phyloP scores from a whole-genome alignment of 768 basidiomycete species.

The Tulasnella sp. region DNA sequence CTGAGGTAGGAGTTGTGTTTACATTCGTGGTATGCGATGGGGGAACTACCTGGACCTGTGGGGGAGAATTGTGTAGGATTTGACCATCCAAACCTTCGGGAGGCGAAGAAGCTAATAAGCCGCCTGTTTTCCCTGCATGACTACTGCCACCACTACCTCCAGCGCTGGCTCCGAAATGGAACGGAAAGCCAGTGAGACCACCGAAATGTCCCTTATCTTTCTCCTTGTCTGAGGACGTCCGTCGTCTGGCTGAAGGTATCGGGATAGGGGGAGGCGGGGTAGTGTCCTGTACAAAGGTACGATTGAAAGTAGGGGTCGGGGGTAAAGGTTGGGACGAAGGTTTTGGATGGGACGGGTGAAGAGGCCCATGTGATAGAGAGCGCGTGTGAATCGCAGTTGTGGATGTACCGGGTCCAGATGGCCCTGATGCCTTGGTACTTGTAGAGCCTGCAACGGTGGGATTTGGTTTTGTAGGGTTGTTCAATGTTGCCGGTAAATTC shows the following conservation, averaged over 20 bases:
- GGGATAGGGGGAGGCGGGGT: too few species aligned
- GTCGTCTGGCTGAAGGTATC: neutral
- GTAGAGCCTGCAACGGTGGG: too few species aligned
- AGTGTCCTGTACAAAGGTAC: neutral
- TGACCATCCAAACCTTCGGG: neutral
- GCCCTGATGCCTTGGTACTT: too few species aligned
- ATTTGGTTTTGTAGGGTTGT: too few species aligned
- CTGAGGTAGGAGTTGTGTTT: neutral
- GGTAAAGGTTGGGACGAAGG: constrained; percentile 7
- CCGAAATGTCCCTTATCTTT: neutral
- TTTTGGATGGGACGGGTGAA: neutral
- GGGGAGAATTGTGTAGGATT: neutral
- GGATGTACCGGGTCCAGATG: neutral
- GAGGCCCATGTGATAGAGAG: constrained; percentile 5
- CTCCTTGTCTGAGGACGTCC: constrained; percentile 1
- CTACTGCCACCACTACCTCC: neutral
- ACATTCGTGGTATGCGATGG: neutral
- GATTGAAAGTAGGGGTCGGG: neutral
- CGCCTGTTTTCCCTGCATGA: neutral
- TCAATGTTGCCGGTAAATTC: too few species aligned
- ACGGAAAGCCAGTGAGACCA: neutral
- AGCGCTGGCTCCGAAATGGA: constrained; percentile 9
- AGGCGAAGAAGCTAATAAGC: too few species aligned
- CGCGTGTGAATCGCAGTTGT: neutral
- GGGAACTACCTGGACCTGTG: neutral